These are phyloP conservation scores for Leccinum griseonigrum DNA, from an alignment of 1,284 basidiomycete species.

Conservation along the genomic window DNA sequence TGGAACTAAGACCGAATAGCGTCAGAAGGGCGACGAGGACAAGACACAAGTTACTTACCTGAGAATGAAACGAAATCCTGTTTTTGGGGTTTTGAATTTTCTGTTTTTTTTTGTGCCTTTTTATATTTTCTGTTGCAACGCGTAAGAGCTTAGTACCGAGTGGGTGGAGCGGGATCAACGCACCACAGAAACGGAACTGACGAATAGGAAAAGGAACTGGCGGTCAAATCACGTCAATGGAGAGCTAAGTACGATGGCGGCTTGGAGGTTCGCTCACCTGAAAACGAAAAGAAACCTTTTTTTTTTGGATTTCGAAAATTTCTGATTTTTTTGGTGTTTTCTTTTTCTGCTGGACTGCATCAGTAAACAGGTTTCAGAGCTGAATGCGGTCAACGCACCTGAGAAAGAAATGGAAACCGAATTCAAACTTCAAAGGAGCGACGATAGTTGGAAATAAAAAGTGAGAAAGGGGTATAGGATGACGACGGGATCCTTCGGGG, in stretches of 20 bases:
- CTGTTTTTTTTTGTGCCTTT: neutral
- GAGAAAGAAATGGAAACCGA: neutral
- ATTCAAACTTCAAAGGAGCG: constrained; percentile 5
- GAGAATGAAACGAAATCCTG: neutral
- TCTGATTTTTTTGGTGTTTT: neutral
- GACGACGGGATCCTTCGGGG: neutral
- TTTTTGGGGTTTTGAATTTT: neutral
- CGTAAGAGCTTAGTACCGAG: neutral
- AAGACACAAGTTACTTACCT: neutral
- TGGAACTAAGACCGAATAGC: neutral
- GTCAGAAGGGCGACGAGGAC: neutral
- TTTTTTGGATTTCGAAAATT: neutral
- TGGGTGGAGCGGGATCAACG: neutral
- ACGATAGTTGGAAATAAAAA: neutral
- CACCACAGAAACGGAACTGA: neutral
- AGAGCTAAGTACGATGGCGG: neutral
- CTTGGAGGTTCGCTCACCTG: neutral
- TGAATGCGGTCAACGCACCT: neutral
- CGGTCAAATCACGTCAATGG: too few species aligned
- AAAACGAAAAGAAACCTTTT: neutral
- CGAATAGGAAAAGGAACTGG: too few species aligned
- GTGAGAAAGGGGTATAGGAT: constrained; percentile 7
- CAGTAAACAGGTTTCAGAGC: neutral
- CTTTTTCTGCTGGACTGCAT: neutral
- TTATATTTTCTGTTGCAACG: too few species aligned